A percentile compares a stretch with the other conserved stretches of the same genome.
Conservation (phyloP, 2,329 filamentous ascomycete genomes). For the Waltergamsia citrina region DNA sequence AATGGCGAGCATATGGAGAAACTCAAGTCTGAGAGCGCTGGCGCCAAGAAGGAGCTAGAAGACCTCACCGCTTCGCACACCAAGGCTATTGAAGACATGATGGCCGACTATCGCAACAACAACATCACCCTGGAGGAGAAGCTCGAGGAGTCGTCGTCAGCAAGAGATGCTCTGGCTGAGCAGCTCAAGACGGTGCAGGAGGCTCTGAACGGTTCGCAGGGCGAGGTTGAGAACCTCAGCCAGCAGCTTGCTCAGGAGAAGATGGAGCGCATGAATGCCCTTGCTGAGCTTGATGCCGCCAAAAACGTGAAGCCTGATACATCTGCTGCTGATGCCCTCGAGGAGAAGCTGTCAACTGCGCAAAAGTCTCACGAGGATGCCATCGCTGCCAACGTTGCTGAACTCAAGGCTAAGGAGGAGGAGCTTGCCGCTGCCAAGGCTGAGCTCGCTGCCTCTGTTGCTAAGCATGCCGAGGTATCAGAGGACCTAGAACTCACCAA, state of each 20-base stretch:
- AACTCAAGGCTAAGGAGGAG: slow-evolving; percentile 29
- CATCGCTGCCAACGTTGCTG: slow-evolving; percentile 20
- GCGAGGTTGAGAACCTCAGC: slow-evolving; percentile 38
- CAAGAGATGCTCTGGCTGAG: slow-evolving; percentile 23
- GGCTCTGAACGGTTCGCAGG: slow-evolving; percentile 32
- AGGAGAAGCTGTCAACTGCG: slow-evolving; percentile 36
- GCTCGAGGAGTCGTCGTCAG: slow-evolving; percentile 22
- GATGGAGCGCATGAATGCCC: slow-evolving; percentile 48
- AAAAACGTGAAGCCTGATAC: slow-evolving; percentile 48
- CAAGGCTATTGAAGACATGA: slow-evolving; percentile 28
- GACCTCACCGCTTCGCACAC: slow-evolving; percentile 25
- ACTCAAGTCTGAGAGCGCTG: slow-evolving; percentile 26
- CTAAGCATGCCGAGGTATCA: slow-evolving; percentile 16
- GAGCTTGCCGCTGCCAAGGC: slow-evolving; percentile 34
- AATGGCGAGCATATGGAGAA: slow-evolving; percentile 31
- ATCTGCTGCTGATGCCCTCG: slow-evolving; percentile 41
- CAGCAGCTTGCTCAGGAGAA: slow-evolving; percentile 48
- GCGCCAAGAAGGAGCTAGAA: slow-evolving; percentile 32
- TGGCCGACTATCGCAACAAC: slow-evolving; percentile 25
- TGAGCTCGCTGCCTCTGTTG: slow-evolving; percentile 25
- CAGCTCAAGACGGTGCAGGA: slow-evolving; percentile 28
- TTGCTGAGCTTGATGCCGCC: slow-evolving; percentile 50
- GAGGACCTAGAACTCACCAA: slow-evolving; percentile 36
- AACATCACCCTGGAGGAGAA: slow-evolving; percentile 23
- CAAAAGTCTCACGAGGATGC: slow-evolving; percentile 37